These are phyloP conservation scores for Alternaria angustiovoidea DNA, from an alignment of 2,329 filamentous ascomycete species.

Conservation along the genomic window DNA sequence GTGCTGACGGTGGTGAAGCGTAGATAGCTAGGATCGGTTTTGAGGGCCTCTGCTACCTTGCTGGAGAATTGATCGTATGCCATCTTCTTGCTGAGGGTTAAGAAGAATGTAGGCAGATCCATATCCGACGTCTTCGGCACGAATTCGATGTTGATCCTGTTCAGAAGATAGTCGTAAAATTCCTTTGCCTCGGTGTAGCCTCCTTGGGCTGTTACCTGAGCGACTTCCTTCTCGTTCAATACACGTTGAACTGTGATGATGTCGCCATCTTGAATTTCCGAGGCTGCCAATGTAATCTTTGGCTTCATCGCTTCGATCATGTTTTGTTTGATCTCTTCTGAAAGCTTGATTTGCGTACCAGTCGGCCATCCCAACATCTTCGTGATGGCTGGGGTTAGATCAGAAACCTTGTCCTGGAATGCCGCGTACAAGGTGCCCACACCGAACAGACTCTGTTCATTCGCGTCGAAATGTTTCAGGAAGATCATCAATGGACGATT, in stretches of 20 bases:
- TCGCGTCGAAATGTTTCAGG: conserved; percentile 88
- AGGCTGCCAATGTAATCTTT: conserved; percentile 86
- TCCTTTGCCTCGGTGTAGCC: conserved; percentile 74
- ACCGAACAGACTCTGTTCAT: conserved; percentile 76
- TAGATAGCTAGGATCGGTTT: conserved; percentile 82
- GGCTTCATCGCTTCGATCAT: conserved; percentile 97
- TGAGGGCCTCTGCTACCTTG: conserved; percentile 80
- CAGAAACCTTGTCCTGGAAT: conserved; percentile 86
- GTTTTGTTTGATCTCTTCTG: conserved; percentile 96
- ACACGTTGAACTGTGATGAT: conserved; percentile 91
- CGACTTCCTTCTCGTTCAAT: conserved; percentile 58
- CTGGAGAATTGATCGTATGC: conserved; percentile 86
- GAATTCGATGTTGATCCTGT: conserved; percentile 82
- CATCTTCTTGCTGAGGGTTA: conserved; percentile 87
- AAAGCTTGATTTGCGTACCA: conserved; percentile 76
- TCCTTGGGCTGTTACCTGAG: conserved; percentile 48
- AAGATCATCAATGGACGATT: conserved; percentile 79
- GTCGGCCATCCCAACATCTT: conserved; percentile 87
- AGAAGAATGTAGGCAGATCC: conserved; percentile 72
- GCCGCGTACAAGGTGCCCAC: conserved; percentile 86
- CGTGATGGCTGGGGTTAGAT: conserved; percentile 79
- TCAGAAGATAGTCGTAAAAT: conserved; percentile 93
- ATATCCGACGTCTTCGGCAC: conserved; percentile 67
- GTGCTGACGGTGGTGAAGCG: conserved; percentile 90
- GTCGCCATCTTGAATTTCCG: conserved; percentile 96